Conservation (phyloP, 148 eudicot genomes). For the Limonium bicolor region DNA sequence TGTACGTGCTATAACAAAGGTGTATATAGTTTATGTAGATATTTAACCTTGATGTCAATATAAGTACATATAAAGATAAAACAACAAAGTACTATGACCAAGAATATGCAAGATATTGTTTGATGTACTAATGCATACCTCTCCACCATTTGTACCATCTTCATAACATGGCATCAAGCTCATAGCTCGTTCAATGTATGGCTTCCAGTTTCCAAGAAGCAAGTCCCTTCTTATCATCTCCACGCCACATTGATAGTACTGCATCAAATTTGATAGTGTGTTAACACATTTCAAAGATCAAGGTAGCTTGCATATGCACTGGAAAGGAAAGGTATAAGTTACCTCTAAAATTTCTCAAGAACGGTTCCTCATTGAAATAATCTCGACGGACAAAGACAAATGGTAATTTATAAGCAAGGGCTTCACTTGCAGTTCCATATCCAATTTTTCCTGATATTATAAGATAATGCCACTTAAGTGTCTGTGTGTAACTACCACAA, state of each 20-base stretch:
- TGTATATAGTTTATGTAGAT: too few species aligned
- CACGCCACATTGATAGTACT: conserved; percentile 82
- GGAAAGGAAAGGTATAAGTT: not conserved
- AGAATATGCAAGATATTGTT: too few species aligned
- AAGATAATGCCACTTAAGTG: conserved; percentile 4
- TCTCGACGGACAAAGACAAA: conserved; percentile 94
- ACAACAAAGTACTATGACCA: not conserved
- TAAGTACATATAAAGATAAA: not conserved
- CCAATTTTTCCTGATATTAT: conserved; percentile 80
- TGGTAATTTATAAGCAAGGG: conserved; percentile 80
- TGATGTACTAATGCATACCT: conserved; percentile 35
- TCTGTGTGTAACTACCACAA: not conserved
- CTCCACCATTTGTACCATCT: conserved; percentile 82
- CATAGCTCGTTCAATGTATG: conserved; percentile 85
- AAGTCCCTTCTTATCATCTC: conserved; percentile 95
- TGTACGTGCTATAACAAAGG: too few species aligned
- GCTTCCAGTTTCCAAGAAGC: conserved; percentile 86
- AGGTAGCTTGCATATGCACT: not conserved
- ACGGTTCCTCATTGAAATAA: conserved; percentile 94
- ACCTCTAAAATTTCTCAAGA: conserved; percentile 90
- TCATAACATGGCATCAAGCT: conserved; percentile 81
- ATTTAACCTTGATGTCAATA: too few species aligned
- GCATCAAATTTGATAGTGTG: conserved; percentile 6
- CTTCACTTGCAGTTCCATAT: conserved; percentile 94
- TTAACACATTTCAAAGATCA: not conserved